These are phyloP conservation scores for Powellomyces hirtus DNA, from an alignment of 192 early-diverging fungal species.

Conservation along the genomic window DNA sequence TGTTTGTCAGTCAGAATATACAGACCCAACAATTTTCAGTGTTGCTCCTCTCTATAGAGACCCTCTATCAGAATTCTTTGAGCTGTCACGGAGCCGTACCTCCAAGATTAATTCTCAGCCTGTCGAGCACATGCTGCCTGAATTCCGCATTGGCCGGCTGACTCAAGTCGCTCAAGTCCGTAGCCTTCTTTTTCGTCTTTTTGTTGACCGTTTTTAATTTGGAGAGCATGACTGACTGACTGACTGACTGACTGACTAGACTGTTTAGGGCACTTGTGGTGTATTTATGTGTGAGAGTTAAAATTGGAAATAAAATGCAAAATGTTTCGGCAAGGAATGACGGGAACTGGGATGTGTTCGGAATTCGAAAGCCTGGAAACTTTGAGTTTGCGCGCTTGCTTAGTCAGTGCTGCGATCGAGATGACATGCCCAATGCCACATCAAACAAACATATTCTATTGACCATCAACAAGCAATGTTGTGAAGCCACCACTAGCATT, in stretches of 20 bases:
- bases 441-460: too few relatives aligned
- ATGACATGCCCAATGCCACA: too few relatives aligned
- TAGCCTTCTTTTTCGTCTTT: neutral
- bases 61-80: neutral
- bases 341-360: neutral
- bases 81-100: neutral
- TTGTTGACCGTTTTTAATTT: neutral
- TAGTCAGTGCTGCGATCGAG: too few relatives aligned
- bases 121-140: neutral
- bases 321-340: too few relatives aligned
- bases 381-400: too few relatives aligned
- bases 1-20: too few relatives aligned
- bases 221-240: constrained; percentile 1
- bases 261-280: neutral
- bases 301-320: too few relatives aligned
- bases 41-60: too few relatives aligned
- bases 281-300: neutral
- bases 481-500: too few relatives aligned
- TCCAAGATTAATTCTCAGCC: neutral
- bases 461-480: too few relatives aligned
- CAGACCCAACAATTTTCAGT: too few relatives aligned
- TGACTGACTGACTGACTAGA: too few relatives aligned
- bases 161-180: neutral
- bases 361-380: neutral
- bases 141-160: neutral